Evolutionary conservation across 176 grass and related monocot species (phyloP), one percentile per base, ranked within the genome.

Genomic region (Carex scoparia): DNA sequence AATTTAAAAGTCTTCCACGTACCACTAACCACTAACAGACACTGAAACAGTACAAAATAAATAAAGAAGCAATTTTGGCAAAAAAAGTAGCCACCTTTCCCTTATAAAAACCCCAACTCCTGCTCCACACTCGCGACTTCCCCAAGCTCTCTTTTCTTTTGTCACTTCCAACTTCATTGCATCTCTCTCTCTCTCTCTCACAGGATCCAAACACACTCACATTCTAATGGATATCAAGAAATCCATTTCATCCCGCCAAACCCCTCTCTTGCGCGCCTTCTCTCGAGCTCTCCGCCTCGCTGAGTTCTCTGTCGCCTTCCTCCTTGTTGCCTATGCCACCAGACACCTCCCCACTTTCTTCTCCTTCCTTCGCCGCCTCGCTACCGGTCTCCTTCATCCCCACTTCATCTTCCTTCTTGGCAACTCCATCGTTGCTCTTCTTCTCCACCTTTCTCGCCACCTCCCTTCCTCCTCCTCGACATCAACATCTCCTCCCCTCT

Each of bases 341-440:
- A 74, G 42, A 9, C 85, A 92, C 4, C 61, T 88, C 62, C 84
- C 89, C 2, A 63, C 85, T 0, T 69, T 81, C 16, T 82, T 94
- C 37, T 87, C 93, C 54, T 87, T 92, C 84, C 87, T 88, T 68
- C 85, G 91, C 18, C 91, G 91, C 5, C 92, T 95, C 77, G 91
- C 93, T 38, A 92, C 89, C 75, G 31, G 91, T 57, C 90, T 99
- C 51, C 93, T 93, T 10, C 94, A 99, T 87, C 87, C 93, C 84
- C 93, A 94, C 91, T 87, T 99, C 85, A 84, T 99, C 10, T 87
- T 95, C 58, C 88, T 90, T 49, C 64, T 90, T 30, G 89, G 89
- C 8, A 90, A 90, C 89, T 61, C 85, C 81, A 90, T 90, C 64
- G 62, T 90, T 60, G 65, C 83, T 69, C 63, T 87, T 38, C 85